phyloP scores from a whole-genome alignment of 257 asterid species.

The Nicotiana sylvestris region DNA sequence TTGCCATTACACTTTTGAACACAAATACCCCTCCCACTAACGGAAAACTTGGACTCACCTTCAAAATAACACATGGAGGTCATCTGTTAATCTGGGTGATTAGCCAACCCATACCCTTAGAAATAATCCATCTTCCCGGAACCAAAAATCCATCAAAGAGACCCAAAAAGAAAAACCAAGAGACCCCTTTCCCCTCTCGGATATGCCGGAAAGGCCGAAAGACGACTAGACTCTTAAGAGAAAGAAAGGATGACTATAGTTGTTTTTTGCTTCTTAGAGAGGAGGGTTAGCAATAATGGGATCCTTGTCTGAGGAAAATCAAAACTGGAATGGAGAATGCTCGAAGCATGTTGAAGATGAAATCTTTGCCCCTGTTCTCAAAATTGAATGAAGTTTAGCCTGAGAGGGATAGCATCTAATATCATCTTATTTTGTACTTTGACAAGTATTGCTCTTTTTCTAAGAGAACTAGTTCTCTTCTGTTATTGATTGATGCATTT shows the following conservation, averaged over 20 bases:
- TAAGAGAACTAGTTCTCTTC: neutral
- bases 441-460: neutral
- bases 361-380: neutral
- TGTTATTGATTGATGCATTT: neutral
- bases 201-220: neutral
- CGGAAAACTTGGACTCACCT: neutral
- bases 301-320: neutral
- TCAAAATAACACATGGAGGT: neutral
- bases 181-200: neutral
- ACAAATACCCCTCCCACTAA: neutral
- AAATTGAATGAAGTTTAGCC: neutral
- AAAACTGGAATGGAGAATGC: neutral
- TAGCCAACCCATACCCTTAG: neutral
- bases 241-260: neutral
- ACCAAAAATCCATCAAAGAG: no score
- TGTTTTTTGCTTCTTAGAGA: neutral
- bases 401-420: neutral
- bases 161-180: neutral
- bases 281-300: neutral
- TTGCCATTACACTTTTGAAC: no score
- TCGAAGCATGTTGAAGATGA: neutral
- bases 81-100: neutral
- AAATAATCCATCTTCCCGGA: neutral
- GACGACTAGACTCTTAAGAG: neutral
- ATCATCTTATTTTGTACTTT: neutral